A percentile compares a stretch with the other conserved stretches of the same genome.
Evolutionary conservation across 306 rosid genomes (phyloP).

Genomic region (Acmispon strigosus): DNA sequence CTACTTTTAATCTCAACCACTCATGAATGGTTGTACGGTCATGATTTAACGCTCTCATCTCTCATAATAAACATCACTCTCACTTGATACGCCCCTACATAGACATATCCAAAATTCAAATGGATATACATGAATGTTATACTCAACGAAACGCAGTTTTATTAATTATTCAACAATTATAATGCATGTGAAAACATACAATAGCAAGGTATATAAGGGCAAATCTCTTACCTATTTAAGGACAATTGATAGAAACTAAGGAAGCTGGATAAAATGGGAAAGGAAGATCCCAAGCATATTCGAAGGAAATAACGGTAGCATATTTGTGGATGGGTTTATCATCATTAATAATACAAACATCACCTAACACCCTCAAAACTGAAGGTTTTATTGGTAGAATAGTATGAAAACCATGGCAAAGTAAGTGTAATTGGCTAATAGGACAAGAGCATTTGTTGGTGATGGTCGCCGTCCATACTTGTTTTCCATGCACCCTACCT

Average conservation of each 20-base stretch:
- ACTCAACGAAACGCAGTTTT: no score
- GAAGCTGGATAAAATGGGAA: neutral
- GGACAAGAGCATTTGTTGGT: constrained; percentile 25
- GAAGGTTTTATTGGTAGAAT: constrained; percentile 15
- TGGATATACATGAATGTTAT: no score
- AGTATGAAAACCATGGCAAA: constrained; percentile 32
- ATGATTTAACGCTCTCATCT: no score
- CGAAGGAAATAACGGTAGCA: neutral
- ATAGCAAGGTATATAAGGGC: no score
- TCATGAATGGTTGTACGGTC: no score
- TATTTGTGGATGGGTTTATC: constrained; percentile 12
- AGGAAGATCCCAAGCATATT: constrained; percentile 10
- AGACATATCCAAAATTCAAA: no score
- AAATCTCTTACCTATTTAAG: no score
- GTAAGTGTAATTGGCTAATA: constrained; percentile 5
- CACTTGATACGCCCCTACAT: no score
- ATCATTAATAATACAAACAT: constrained; percentile 21
- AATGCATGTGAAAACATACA: no score
- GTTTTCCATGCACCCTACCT: neutral
- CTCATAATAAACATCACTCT: no score
- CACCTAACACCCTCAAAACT: neutral
- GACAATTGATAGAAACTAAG: neutral
- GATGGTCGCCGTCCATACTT: constrained; percentile 5
- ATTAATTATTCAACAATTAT: no score
- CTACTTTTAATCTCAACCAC: no score